Conservation (phyloP, 768 basidiomycete genomes). For the Amanita jacksonii region DNA sequence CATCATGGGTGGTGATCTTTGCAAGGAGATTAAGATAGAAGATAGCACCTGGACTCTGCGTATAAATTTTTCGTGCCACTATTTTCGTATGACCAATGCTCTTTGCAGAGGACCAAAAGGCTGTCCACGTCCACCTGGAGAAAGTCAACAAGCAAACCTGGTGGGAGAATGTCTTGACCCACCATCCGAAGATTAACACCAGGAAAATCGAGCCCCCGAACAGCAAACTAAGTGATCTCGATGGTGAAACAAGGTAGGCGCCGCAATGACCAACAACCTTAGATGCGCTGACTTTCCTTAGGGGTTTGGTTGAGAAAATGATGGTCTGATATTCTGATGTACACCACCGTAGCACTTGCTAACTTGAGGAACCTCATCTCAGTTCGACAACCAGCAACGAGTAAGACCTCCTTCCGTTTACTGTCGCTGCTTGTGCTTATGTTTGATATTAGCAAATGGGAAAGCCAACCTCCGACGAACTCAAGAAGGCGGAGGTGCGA, state of each 20-base stretch:
- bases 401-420: slow-evolving; percentile 21
- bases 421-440: slow-evolving; percentile 2
- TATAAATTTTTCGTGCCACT: slow-evolving; percentile 23
- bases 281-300: slow-evolving; percentile 18
- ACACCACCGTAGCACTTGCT: neutral
- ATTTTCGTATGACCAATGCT: slow-evolving; percentile 1
- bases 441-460: slow-evolving; percentile 67
- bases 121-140: slow-evolving; percentile 70
- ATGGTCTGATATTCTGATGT: slow-evolving; percentile 57
- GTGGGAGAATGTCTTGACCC: slow-evolving; percentile 96
- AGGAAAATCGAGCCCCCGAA: slow-evolving; percentile 92
- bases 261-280: neutral
- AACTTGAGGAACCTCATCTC: neutral
- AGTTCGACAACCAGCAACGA: slow-evolving; percentile 79
- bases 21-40: slow-evolving; percentile 89
- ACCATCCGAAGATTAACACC: slow-evolving; percentile 95
- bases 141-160: slow-evolving; percentile 84
- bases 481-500: slow-evolving; percentile 82
- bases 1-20: slow-evolving; percentile 84
- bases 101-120: slow-evolving; percentile 63
- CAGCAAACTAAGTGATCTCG: slow-evolving; percentile 92
- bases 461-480: slow-evolving; percentile 89
- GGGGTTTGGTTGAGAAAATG: slow-evolving; percentile 99
- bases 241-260: slow-evolving; percentile 81
- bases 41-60: slow-evolving; percentile 96